Percentiles rank a stretch among this genome's conserved stretches.
These are phyloP conservation scores for Hypoxylon crocopeplum DNA, from an alignment of 495 filamentous ascomycete genomes.

Conservation along the genomic window DNA sequence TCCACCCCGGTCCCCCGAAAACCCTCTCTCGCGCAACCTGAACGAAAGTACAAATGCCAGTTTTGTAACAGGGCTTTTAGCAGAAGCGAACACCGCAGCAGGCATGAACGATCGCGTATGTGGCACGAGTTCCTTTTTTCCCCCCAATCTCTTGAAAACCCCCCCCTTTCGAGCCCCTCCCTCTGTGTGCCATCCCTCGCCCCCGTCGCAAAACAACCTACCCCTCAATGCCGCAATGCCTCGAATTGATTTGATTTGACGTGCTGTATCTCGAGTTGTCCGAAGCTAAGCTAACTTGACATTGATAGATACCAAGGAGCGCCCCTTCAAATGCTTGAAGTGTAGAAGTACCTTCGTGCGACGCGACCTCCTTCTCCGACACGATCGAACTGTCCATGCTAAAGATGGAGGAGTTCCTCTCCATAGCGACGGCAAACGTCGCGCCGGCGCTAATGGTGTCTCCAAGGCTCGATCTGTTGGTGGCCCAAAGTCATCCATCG, in stretches of 20 bases:
- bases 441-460: constrained; percentile 68
- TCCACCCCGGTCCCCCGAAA: constrained; percentile 68
- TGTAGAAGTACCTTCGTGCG: constrained; percentile 98
- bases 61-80: constrained; percentile 98
- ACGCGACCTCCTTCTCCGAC: constrained; percentile 92
- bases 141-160: constrained; percentile 20
- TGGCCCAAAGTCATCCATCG: constrained; percentile 80
- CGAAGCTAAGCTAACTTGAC: constrained; percentile 27
- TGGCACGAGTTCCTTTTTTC: constrained; percentile 42
- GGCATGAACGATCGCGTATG: constrained; percentile 98
- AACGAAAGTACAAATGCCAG: constrained; percentile 99
- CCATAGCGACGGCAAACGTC: constrained; percentile 92
- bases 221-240: constrained; percentile 35
- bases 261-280: constrained; percentile 1
- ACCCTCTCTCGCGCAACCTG: constrained; percentile 67
- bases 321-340: constrained; percentile 97
- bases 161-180: constrained; percentile 22
- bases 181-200: constrained; percentile 11
- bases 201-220: constrained; percentile 22
- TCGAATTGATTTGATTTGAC: constrained; percentile 6
- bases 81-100: constrained; percentile 93
- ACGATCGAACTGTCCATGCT: constrained; percentile 97
- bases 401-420: constrained; percentile 97
- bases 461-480: constrained; percentile 70
- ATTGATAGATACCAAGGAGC: constrained; percentile 90